phyloP scores from a whole-genome alignment of 805 yeast species.

The Pichia nakasei region DNA sequence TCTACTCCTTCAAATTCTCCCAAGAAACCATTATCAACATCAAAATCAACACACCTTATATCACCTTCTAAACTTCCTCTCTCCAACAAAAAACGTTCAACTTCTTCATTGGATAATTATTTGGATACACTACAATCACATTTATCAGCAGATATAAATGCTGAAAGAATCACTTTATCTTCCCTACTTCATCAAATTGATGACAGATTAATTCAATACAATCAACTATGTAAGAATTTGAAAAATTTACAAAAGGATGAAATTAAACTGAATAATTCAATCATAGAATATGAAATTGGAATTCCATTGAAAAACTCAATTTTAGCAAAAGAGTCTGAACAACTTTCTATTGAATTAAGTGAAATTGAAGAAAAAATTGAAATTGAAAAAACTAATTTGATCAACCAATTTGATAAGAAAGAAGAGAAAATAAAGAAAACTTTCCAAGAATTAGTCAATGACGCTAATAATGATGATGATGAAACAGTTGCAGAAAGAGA shows the following conservation, averaged over 20 bases:
- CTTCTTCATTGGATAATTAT: slow-evolving; percentile 1
- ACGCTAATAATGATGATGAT: slow-evolving; percentile 24
- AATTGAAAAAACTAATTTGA: slow-evolving; percentile 27
- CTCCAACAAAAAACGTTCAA: neutral
- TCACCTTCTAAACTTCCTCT: slow-evolving; percentile 6
- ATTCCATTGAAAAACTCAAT: slow-evolving; percentile 1
- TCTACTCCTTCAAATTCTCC: slow-evolving; percentile 7
- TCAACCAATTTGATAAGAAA: slow-evolving; percentile 12
- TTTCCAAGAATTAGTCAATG: slow-evolving; percentile 19
- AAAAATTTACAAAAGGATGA: slow-evolving; percentile 1
- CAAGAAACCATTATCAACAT: neutral
- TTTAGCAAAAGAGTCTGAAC: neutral
- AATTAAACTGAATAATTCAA: neutral
- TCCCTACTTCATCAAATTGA: neutral
- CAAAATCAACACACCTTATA: neutral
- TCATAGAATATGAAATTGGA: slow-evolving; percentile 6
- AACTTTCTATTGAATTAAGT: neutral
- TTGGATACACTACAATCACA: slow-evolving; percentile 2
- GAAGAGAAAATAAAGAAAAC: slow-evolving; percentile 15
- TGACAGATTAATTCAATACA: neutral
- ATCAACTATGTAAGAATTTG: neutral
- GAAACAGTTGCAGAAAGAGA: slow-evolving; percentile 20
- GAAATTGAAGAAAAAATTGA: slow-evolving; percentile 16
- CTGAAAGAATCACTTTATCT: neutral
- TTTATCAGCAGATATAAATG: slow-evolving; percentile 2